Conservation (phyloP, 345 rosid genomes). For the Acer negundo region DNA sequence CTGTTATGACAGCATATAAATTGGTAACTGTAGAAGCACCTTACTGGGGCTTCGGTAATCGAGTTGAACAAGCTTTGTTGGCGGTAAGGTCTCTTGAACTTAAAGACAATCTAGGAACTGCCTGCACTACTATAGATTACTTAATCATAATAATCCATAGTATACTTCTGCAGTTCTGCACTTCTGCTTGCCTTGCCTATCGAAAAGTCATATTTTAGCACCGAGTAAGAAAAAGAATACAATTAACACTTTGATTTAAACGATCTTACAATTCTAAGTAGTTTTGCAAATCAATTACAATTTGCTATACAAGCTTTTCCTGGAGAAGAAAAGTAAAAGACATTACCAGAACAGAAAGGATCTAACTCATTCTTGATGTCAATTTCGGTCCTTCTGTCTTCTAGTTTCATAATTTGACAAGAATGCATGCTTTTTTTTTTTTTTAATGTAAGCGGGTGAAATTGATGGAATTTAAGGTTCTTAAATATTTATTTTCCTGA, state of each 20-base stretch:
- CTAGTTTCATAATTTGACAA: too few species aligned
- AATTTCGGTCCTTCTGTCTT: background rate
- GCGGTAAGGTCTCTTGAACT: slow-evolving; percentile 43
- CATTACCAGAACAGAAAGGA: background rate
- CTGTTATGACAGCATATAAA: slow-evolving; percentile 74
- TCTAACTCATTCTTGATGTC: background rate
- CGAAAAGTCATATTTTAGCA: too few species aligned
- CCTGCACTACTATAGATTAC: background rate
- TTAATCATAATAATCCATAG: background rate
- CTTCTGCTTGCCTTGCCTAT: background rate
- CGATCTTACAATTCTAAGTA: background rate
- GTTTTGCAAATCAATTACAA: background rate
- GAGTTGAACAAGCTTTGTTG: slow-evolving; percentile 68
- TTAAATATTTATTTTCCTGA: background rate
- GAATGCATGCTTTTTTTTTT: background rate
- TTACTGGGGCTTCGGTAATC: slow-evolving; percentile 75
- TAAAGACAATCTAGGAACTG: background rate
- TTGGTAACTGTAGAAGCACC: slow-evolving; percentile 72
- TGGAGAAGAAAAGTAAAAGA: too few species aligned
- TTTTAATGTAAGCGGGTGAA: background rate
- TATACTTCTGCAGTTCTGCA: background rate
- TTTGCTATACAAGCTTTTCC: background rate
- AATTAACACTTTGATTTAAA: background rate
- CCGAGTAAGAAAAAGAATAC: background rate
- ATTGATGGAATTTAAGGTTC: background rate